Percentiles rank a stretch among this genome's conserved stretches.
phyloP scores from a whole-genome alignment of 1,284 basidiomycete species.

The Microbotryum lychnidis-dioicae region DNA sequence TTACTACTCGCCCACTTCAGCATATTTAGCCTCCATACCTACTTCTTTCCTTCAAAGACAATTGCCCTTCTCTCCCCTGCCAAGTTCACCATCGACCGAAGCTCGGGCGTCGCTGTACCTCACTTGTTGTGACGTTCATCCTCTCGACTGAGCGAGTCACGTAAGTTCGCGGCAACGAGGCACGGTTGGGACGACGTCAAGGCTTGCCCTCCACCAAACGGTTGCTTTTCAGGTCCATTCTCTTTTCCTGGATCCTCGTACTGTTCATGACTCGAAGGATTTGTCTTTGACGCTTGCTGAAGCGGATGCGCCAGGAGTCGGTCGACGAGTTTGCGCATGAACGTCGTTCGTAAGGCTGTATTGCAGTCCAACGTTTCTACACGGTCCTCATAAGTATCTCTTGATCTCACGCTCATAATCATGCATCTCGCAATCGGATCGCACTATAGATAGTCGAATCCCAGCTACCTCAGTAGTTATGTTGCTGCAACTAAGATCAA shows the following conservation, averaged over 20 bases:
- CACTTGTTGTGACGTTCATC: conserved; percentile 83
- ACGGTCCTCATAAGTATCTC: too few relatives aligned
- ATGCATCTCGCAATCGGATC: too few relatives aligned
- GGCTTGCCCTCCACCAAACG: conserved; percentile 59
- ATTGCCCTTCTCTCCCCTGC: conserved; percentile 49
- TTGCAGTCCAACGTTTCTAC: too few relatives aligned
- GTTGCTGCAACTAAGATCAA: too few relatives aligned
- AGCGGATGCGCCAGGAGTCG: too few relatives aligned
- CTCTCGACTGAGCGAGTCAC: conserved; percentile 84
- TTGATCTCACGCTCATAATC: too few relatives aligned
- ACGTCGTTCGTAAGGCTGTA: too few relatives aligned
- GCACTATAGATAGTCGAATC: too few relatives aligned
- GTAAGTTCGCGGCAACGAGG: conserved; percentile 71
- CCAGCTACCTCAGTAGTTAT: too few relatives aligned
- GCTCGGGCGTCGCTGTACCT: conserved; percentile 79
- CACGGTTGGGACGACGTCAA: conserved; percentile 70
- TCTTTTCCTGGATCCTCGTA: conserved; percentile 58
- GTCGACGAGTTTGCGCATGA: too few relatives aligned
- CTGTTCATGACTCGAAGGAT: conserved; percentile 56
- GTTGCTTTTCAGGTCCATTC: too few relatives aligned
- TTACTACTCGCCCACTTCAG: conserved; percentile 75
- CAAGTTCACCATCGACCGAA: conserved; percentile 90
- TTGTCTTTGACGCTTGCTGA: not conserved
- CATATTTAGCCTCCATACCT: conserved; percentile 67
- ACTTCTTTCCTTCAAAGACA: conserved; percentile 85